Percentiles rank a stretch among this genome's conserved stretches.
Conservation (phyloP, 2,329 filamentous ascomycete species). For the Hypoxylon sp. region DNA sequence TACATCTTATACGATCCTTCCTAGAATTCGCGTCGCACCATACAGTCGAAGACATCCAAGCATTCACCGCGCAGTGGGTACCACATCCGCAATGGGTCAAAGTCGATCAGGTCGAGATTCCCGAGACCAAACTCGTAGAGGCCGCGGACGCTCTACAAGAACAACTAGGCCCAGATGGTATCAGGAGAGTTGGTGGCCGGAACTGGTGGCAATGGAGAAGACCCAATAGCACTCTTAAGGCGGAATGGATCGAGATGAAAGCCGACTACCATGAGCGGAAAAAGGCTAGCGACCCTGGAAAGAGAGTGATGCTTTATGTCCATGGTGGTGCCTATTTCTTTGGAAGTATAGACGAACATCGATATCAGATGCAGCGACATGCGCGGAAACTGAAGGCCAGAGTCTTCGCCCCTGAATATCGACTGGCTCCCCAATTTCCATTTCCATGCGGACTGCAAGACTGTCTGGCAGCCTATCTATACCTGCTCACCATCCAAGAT, state of each 20-base stretch:
- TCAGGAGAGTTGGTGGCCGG: constrained; percentile 78
- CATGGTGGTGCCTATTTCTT: constrained; percentile 97
- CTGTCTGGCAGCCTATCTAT: constrained; percentile 86
- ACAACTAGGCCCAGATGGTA: constrained; percentile 81
- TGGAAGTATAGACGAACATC: constrained; percentile 92
- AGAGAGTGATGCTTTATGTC: constrained; percentile 89
- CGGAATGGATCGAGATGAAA: constrained; percentile 97
- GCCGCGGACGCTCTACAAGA: constrained; percentile 73
- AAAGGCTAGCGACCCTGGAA: constrained; percentile 65
- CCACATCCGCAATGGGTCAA: constrained; percentile 89
- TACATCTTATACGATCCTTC: constrained; percentile 87
- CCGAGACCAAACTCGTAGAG: constrained; percentile 67
- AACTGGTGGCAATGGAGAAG: constrained; percentile 92
- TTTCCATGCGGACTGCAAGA: constrained; percentile 94
- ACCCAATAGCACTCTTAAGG: constrained; percentile 71
- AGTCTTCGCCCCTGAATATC: constrained; percentile 86
- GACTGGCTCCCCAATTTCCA: constrained; percentile 90
- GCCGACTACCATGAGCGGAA: constrained; percentile 79
- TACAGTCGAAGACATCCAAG: constrained; percentile 91
- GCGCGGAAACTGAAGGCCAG: constrained; percentile 91
- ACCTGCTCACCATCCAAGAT: constrained; percentile 78
- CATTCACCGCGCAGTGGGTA: constrained; percentile 91
- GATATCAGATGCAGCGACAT: constrained; percentile 98
- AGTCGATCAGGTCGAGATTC: constrained; percentile 73
- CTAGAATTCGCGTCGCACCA: constrained; percentile 85